Percentiles rank a stretch among this genome's conserved stretches.
Conservation (phyloP, 768 basidiomycete genomes). For the Lactarius hengduanensis region DNA sequence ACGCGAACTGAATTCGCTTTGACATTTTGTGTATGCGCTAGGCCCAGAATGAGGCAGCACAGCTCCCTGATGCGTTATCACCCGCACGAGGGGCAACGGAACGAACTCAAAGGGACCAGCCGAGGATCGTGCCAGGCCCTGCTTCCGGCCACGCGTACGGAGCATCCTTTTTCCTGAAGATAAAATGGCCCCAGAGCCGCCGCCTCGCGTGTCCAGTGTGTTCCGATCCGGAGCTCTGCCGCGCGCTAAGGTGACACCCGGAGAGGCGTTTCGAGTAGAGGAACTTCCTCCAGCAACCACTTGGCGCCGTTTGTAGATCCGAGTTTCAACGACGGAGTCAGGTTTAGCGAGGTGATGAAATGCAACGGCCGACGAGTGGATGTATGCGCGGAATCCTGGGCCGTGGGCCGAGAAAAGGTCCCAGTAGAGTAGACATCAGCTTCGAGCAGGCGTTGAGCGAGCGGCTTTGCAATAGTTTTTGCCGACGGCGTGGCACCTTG, state of each 20-base stretch:
- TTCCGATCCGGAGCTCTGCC: not conserved
- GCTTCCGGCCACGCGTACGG: constrained; percentile 11
- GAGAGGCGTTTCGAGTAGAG: not conserved
- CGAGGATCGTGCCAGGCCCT: not conserved
- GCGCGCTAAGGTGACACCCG: not conserved
- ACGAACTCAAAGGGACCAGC: constrained; percentile 13
- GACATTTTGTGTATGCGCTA: not conserved
- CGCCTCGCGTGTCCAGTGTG: constrained; percentile 4
- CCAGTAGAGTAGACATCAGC: constrained; percentile 28
- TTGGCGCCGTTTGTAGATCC: constrained; percentile 6
- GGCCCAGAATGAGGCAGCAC: not conserved
- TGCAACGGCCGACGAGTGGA: constrained; percentile 22
- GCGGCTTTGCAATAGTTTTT: constrained; percentile 20
- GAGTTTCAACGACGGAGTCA: constrained; percentile 14
- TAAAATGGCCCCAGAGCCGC: not conserved
- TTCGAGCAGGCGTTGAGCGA: constrained; percentile 27
- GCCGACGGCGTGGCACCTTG: constrained; percentile 5
- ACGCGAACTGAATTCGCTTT: not conserved
- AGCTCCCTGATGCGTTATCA: constrained; percentile 10
- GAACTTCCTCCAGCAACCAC: not conserved
- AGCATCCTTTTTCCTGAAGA: constrained; percentile 1
- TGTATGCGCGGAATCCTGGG: constrained; percentile 18
- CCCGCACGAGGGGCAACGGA: constrained; percentile 16
- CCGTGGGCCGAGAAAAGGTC: not conserved
- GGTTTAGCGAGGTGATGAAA: constrained; percentile 17